Conservation (phyloP, 805 yeast genomes). For the Pichia pseudocactophila region DNA sequence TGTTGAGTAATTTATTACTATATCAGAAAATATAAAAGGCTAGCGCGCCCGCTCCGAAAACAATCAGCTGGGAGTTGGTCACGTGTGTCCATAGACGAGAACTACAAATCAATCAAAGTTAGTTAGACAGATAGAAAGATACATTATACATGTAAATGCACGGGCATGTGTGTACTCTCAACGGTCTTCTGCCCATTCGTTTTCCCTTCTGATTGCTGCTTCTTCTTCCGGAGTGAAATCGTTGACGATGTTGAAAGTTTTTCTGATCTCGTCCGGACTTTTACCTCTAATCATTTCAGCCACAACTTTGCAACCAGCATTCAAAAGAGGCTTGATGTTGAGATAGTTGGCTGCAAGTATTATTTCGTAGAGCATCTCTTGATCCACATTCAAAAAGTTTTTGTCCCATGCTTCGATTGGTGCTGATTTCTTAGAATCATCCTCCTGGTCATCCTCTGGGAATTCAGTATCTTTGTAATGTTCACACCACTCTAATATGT, state of each 20-base stretch:
- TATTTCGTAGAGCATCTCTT: slow-evolving; percentile 76
- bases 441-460: slow-evolving; percentile 73
- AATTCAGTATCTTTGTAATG: slow-evolving; percentile 78
- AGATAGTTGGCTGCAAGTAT: slow-evolving; percentile 74
- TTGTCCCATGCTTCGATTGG: slow-evolving; percentile 96
- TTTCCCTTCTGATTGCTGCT: slow-evolving; percentile 79
- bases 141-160: no score
- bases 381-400: slow-evolving; percentile 88
- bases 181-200: slow-evolving; percentile 88
- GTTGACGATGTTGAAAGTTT: slow-evolving; percentile 70
- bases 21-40: no score
- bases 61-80: no score
- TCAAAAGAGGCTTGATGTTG: slow-evolving; percentile 65
- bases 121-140: no score
- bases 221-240: slow-evolving; percentile 85
- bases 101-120: no score
- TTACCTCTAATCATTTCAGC: slow-evolving; percentile 80
- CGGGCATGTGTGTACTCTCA: no score
- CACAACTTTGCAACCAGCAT: slow-evolving; percentile 72
- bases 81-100: no score
- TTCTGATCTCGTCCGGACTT: slow-evolving; percentile 71
- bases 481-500: slow-evolving; percentile 94
- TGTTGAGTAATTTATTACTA: no score
- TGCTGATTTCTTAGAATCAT: slow-evolving; percentile 76
- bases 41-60: no score